Evolutionary conservation across 2,329 filamentous ascomycete genomes (phyloP).

Genomic region (Cercospora berteroae): DNA sequence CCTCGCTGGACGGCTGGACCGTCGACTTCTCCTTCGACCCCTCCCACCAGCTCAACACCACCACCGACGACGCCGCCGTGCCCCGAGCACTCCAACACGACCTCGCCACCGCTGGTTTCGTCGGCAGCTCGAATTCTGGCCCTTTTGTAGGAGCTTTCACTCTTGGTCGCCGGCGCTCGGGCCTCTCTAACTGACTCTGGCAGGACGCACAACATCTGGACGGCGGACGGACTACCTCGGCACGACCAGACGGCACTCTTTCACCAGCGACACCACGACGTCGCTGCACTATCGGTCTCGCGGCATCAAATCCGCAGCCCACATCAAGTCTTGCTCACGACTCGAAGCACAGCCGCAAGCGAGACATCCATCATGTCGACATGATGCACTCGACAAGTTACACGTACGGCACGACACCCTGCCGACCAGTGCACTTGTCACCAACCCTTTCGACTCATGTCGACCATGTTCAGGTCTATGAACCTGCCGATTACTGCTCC

Average conservation of each 20-base stretch:
- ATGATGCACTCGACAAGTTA: slow-evolving; percentile 27
- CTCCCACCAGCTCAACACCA: slow-evolving; percentile 7
- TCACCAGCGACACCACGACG: slow-evolving; percentile 8
- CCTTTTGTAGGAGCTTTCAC: slow-evolving; percentile 25
- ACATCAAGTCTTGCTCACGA: background rate
- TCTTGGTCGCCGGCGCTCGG: slow-evolving; percentile 15
- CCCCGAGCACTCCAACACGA: slow-evolving; percentile 22
- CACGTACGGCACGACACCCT: slow-evolving; percentile 27
- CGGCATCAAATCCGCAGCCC: slow-evolving; percentile 4
- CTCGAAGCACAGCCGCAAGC: slow-evolving; percentile 29
- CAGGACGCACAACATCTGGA: slow-evolving; percentile 22
- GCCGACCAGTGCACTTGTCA: slow-evolving; percentile 12
- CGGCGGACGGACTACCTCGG: slow-evolving; percentile 3
- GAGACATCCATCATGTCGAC: slow-evolving; percentile 26
- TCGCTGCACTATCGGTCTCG: slow-evolving; percentile 11
- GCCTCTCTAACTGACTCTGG: slow-evolving; percentile 24
- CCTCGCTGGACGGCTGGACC: slow-evolving; percentile 3
- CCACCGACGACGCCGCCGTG: background rate
- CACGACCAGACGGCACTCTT: background rate
- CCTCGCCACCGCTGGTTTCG: slow-evolving; percentile 9
- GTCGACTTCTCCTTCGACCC: slow-evolving; percentile 1
- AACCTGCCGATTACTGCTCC: slow-evolving; percentile 33
- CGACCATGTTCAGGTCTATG: slow-evolving; percentile 27
- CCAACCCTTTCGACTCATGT: slow-evolving; percentile 33
- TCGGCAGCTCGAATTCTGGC: slow-evolving; percentile 9